These are phyloP conservation scores for Colletotrichum scovillei DNA, from an alignment of 2,329 filamentous ascomycete genomes.

Conservation along the genomic window DNA sequence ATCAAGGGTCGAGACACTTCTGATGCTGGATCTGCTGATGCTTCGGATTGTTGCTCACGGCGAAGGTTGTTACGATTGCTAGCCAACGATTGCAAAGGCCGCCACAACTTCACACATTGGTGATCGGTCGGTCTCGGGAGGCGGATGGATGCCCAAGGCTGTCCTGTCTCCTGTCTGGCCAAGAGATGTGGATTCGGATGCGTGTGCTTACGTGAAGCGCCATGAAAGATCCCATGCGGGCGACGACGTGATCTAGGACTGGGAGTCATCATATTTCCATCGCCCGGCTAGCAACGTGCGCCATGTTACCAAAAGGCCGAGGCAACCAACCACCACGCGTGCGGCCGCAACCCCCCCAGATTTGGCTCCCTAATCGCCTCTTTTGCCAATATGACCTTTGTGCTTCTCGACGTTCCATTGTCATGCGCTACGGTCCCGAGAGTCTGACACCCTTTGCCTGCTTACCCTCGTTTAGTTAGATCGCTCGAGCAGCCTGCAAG, in stretches of 20 bases:
- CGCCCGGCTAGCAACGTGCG: conserved; percentile 27
- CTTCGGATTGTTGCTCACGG: not conserved
- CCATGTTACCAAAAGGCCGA: conserved; percentile 26
- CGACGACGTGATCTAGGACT: conserved; percentile 29
- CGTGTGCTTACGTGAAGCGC: conserved; percentile 32
- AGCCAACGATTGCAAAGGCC: not conserved
- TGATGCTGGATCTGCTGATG: conserved; percentile 14
- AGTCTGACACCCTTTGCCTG: conserved; percentile 27
- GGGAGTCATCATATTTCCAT: conserved; percentile 21
- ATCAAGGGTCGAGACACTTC: not conserved
- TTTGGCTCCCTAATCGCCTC: conserved; percentile 20
- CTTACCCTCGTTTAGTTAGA: not conserved
- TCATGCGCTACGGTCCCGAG: conserved; percentile 25
- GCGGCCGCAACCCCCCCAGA: conserved; percentile 1
- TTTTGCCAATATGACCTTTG: conserved; percentile 22
- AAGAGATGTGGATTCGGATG: conserved; percentile 14
- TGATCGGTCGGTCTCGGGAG: conserved; percentile 20
- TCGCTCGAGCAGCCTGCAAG: conserved; percentile 8
- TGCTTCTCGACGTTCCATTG: conserved; percentile 31
- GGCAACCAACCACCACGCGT: conserved; percentile 27
- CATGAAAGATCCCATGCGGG: conserved; percentile 31
- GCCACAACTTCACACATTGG: not conserved
- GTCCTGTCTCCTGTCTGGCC: conserved; percentile 4
- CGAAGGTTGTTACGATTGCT: not conserved
- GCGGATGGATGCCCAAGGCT: conserved; percentile 8